These are phyloP conservation scores for Acanthamoeba royreba DNA, from an alignment of 208 protist genomes.

Conservation along the genomic window DNA sequence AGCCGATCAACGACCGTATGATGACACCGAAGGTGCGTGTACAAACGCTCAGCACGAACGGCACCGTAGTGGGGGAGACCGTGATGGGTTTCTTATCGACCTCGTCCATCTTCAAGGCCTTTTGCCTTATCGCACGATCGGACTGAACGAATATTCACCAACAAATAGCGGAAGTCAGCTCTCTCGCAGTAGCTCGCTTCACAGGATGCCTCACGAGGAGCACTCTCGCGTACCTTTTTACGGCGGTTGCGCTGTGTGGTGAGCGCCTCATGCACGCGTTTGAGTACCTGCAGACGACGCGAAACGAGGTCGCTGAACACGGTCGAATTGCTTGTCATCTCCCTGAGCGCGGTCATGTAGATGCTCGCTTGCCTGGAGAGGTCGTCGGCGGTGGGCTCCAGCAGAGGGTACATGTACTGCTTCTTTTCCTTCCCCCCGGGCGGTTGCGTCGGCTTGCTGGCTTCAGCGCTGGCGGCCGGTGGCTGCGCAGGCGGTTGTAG, in stretches of 20 bases:
- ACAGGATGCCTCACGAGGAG: not conserved
- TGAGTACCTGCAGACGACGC: not conserved
- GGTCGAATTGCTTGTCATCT: not conserved
- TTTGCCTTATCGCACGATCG: not conserved
- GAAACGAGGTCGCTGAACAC: not conserved
- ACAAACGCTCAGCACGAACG: conserved; percentile 18
- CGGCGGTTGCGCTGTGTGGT: not conserved
- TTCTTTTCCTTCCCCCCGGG: not conserved
- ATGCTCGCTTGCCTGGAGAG: not conserved
- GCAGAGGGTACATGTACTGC: not conserved
- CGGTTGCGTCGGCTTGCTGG: too few species aligned
- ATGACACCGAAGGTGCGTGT: not conserved
- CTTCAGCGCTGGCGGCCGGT: too few species aligned
- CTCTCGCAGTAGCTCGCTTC: too few species aligned
- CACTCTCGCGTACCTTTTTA: not conserved
- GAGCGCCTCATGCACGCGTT: not conserved
- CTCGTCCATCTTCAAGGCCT: not conserved
- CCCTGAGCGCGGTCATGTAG: not conserved
- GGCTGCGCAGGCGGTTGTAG: too few species aligned
- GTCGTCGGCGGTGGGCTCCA: not conserved
- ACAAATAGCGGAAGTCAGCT: too few species aligned
- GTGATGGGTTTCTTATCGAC: not conserved
- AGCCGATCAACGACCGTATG: not conserved
- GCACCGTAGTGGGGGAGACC: not conserved
- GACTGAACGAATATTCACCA: too few species aligned